A percentile compares a stretch with the other conserved stretches of the same genome.
Conservation (phyloP, 768 basidiomycete genomes). For the Podaxis sp. region DNA sequence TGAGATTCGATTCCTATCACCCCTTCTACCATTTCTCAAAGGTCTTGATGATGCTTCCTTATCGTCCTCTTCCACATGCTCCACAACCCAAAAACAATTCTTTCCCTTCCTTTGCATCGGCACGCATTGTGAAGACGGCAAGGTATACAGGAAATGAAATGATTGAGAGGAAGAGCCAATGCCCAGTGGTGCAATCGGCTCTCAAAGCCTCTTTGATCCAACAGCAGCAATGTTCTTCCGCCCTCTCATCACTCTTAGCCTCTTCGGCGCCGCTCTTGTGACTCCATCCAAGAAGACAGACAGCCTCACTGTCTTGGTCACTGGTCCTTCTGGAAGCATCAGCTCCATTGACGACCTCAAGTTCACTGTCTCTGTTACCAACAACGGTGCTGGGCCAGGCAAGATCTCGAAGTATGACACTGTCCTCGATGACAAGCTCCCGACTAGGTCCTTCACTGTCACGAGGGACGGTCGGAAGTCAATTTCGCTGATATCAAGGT, state of each 20-base stretch:
- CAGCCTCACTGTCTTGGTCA: slow-evolving; percentile 30
- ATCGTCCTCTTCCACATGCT: background rate
- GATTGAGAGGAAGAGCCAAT: background rate
- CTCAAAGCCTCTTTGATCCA: background rate
- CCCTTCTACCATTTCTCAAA: background rate
- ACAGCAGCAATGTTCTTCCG: slow-evolving; percentile 27
- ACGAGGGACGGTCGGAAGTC: slow-evolving; percentile 43
- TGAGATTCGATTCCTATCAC: background rate
- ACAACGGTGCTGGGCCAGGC: slow-evolving; percentile 37
- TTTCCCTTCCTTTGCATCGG: background rate
- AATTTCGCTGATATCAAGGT: slow-evolving; percentile 43
- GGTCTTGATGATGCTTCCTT: background rate
- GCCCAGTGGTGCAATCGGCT: background rate
- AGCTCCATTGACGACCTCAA: slow-evolving; percentile 38
- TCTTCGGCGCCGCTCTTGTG: slow-evolving; percentile 29
- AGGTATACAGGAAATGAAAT: background rate
- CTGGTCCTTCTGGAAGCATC: slow-evolving; percentile 28
- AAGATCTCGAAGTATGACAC: slow-evolving; percentile 48
- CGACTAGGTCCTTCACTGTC: slow-evolving; percentile 43
- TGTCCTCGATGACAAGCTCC: slow-evolving; percentile 40
- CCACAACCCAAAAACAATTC: background rate
- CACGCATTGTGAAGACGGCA: background rate
- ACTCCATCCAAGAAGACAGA: slow-evolving; percentile 32
- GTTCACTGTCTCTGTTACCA: slow-evolving; percentile 42
- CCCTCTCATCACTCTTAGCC: slow-evolving; percentile 27